Evolutionary conservation across 192 early-diverging fungal species (phyloP).

Genomic region (Rhizoclosmatium globosum): DNA sequence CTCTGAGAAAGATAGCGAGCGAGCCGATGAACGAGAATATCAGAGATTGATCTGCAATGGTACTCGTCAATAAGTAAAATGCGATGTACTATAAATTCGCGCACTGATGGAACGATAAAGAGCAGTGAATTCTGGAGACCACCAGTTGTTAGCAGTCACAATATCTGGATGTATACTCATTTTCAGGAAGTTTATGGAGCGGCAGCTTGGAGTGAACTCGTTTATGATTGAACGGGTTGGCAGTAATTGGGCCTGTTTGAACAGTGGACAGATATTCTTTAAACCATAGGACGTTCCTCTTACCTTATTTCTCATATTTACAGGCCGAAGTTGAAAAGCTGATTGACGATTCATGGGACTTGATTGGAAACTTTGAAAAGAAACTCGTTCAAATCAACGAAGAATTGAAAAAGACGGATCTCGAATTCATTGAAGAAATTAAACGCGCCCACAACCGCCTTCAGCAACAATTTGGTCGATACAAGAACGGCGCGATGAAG

Average conservation of each 20-base stretch:
- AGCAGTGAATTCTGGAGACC: too few relatives aligned
- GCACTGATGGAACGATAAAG: too few relatives aligned
- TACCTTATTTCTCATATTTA: background rate
- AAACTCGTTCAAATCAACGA: background rate
- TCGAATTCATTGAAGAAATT: slow-evolving; percentile 9
- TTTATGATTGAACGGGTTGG: too few relatives aligned
- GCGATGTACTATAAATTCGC: background rate
- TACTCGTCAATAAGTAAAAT: background rate
- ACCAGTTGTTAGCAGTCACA: too few relatives aligned
- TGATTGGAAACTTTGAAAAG: background rate
- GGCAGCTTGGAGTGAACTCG: too few relatives aligned
- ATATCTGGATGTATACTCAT: too few relatives aligned
- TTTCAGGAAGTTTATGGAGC: too few relatives aligned
- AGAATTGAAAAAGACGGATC: background rate
- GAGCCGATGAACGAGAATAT: background rate
- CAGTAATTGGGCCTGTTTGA: too few relatives aligned
- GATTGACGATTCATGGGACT: slow-evolving; percentile 12
- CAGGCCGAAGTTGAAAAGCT: slow-evolving; percentile 6
- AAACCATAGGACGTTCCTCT: background rate
- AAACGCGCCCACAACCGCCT: slow-evolving; percentile 27
- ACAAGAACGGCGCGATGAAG: background rate
- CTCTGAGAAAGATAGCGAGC: background rate
- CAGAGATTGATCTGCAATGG: background rate
- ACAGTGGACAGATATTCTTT: too few relatives aligned
- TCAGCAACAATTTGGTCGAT: background rate